Evolutionary conservation across 495 filamentous ascomycete genomes (phyloP).

Genomic region (Massariosphaeria phaeospora): DNA sequence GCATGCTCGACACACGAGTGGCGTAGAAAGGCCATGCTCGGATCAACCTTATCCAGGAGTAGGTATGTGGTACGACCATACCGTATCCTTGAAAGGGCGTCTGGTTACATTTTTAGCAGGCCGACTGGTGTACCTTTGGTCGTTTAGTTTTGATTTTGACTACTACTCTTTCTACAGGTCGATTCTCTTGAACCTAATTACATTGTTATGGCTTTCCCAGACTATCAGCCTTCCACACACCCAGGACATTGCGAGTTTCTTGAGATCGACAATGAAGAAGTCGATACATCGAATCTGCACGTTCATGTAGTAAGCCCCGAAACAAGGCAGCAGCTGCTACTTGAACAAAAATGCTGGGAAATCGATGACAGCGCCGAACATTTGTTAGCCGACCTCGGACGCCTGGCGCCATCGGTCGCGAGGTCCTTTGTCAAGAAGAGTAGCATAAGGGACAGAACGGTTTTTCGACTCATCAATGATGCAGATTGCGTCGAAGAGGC

Average conservation of each 20-base stretch:
- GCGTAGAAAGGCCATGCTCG: conserved; percentile 17
- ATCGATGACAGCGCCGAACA: not conserved
- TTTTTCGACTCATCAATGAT: conserved; percentile 23
- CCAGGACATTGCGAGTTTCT: conserved; percentile 14
- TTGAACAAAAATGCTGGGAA: conserved; percentile 8
- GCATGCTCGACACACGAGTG: conserved; percentile 10
- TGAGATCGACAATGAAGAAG: conserved; percentile 13
- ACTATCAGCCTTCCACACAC: not conserved
- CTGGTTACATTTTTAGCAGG: conserved; percentile 9
- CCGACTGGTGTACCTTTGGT: too few relatives aligned
- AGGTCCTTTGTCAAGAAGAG: conserved; percentile 14
- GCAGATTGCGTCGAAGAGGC: conserved; percentile 7
- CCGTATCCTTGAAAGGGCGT: conserved; percentile 4
- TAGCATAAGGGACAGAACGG: not conserved
- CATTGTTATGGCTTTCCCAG: not conserved
- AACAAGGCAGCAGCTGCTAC: not conserved
- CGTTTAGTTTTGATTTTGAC: too few relatives aligned
- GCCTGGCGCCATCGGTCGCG: conserved; percentile 15
- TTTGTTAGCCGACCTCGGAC: conserved; percentile 12
- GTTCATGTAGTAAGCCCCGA: conserved; percentile 10
- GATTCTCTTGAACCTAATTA: not conserved
- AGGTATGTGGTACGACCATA: too few relatives aligned
- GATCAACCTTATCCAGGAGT: too few relatives aligned
- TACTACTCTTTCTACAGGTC: not conserved
- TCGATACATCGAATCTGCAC: conserved; percentile 20